A percentile compares a stretch with the other conserved stretches of the same genome.
These are phyloP conservation scores for Lentinula edodes DNA, from an alignment of 768 basidiomycete species.

Conservation along the genomic window DNA sequence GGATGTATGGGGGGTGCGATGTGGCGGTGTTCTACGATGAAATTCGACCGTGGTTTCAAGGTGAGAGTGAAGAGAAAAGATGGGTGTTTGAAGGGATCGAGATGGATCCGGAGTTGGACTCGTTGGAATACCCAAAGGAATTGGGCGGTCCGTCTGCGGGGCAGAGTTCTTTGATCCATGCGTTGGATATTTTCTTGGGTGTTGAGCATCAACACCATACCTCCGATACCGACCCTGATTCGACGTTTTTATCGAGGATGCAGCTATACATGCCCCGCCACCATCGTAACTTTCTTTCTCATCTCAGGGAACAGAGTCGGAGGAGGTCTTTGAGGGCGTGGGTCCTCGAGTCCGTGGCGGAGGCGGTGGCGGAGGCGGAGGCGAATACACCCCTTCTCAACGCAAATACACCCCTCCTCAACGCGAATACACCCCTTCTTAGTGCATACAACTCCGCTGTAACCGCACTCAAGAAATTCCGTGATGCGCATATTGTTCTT, in stretches of 20 bases:
- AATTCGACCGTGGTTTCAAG: conserved; percentile 61
- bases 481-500: conserved; percentile 55
- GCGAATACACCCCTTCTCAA: conserved; percentile 17
- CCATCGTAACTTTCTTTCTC: conserved; percentile 52
- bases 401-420: conserved; percentile 21
- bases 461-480: conserved; percentile 44
- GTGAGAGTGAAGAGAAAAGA: conserved; percentile 33
- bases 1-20: conserved; percentile 43
- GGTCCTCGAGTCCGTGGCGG: too few relatives aligned
- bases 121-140: conserved; percentile 26
- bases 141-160: conserved; percentile 57
- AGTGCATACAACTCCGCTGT: conserved; percentile 47
- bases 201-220: conserved; percentile 33
- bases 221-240: neutral
- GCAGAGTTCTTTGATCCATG: conserved; percentile 55
- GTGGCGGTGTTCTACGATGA: conserved; percentile 50
- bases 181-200: conserved; percentile 48
- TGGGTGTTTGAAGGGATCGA: conserved; percentile 45
- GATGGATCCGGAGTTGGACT: conserved; percentile 14
- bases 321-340: neutral
- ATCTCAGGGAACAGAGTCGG: conserved; percentile 23
- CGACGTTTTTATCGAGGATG: conserved; percentile 49
- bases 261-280: conserved; percentile 56
- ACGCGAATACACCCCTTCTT: conserved; percentile 21
- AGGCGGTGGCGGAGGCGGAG: too few relatives aligned